Conservation (phyloP, 495 filamentous ascomycete genomes). For the Hypoxylon lienhwacheense region DNA sequence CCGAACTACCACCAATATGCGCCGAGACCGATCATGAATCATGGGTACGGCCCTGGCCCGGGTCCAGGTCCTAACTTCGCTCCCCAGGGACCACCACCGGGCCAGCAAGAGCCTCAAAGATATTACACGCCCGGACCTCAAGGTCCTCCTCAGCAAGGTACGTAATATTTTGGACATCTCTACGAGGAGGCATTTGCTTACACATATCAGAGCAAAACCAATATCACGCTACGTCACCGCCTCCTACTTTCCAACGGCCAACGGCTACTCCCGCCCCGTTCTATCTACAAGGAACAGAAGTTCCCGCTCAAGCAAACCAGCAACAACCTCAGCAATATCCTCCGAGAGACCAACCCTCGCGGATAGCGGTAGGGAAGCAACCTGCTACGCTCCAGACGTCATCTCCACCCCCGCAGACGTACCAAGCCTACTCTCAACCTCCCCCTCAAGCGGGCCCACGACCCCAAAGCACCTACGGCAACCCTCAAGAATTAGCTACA, state of each 20-base stretch:
- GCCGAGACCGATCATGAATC: slow-evolving; percentile 62
- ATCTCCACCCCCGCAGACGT: slow-evolving; percentile 43
- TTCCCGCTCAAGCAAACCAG: slow-evolving; percentile 42
- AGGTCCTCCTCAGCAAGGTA: slow-evolving; percentile 43
- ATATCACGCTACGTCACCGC: slow-evolving; percentile 50
- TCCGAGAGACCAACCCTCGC: slow-evolving; percentile 47
- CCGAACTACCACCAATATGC: slow-evolving; percentile 66
- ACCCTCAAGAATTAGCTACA: slow-evolving; percentile 84
- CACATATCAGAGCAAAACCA: slow-evolving; percentile 40
- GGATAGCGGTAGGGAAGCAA: slow-evolving; percentile 47
- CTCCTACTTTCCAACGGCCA: slow-evolving; percentile 52
- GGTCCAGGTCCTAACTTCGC: slow-evolving; percentile 45
- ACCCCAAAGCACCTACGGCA: slow-evolving; percentile 73
- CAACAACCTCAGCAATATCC: slow-evolving; percentile 42
- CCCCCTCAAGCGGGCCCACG: slow-evolving; percentile 50
- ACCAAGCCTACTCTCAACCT: slow-evolving; percentile 49
- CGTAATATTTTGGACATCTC: slow-evolving; percentile 6
- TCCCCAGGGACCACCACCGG: slow-evolving; percentile 50
- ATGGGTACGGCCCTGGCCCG: slow-evolving; percentile 60
- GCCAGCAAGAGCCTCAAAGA: slow-evolving; percentile 65
- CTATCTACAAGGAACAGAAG: slow-evolving; percentile 51
- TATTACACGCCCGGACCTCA: slow-evolving; percentile 66
- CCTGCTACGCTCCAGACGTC: slow-evolving; percentile 53
- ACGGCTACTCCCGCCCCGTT: slow-evolving; percentile 46
- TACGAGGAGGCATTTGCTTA: slow-evolving; percentile 26